Percentiles rank a stretch among this genome's conserved stretches.
Conservation (phyloP, 352 stramenopile genomes). For the Globisporangium solare region DNA sequence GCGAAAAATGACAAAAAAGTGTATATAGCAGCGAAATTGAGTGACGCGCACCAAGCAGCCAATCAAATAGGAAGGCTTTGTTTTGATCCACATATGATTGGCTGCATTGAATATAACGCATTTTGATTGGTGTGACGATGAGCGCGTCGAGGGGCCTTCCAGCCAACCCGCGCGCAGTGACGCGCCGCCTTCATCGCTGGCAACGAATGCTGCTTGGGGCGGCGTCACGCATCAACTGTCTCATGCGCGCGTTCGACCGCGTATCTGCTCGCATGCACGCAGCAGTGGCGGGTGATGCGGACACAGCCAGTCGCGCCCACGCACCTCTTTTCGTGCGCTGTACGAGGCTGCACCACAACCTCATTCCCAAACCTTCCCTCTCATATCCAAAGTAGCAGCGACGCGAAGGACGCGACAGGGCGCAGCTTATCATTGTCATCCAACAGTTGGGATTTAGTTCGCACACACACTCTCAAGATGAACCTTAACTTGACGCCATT, state of each 20-base stretch:
- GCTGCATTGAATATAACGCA: not conserved
- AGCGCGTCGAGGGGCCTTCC: not conserved
- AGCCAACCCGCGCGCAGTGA: conserved; percentile 9
- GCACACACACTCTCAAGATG: not conserved
- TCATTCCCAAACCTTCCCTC: conserved; percentile 11
- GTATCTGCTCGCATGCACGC: not conserved
- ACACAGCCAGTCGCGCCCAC: not conserved
- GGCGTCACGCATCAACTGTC: conserved; percentile 11
- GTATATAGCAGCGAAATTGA: conserved; percentile 1
- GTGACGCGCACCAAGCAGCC: conserved; percentile 8
- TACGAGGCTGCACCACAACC: not conserved
- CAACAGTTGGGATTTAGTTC: no score
- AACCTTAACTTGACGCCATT: conserved; percentile 14
- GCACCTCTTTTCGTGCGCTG: no score
- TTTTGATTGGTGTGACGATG: conserved; percentile 14
- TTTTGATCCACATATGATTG: not conserved
- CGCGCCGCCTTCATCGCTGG: not conserved
- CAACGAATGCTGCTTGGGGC: conserved; percentile 11
- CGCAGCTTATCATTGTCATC: not conserved
- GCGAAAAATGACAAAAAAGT: conserved; percentile 7
- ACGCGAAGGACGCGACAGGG: conserved; percentile 1
- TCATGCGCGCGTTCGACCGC: conserved; percentile 5
- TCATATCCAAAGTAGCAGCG: conserved; percentile 2
- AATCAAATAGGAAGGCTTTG: not conserved
- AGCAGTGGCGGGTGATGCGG: not conserved